Conservation (phyloP, 1,284 basidiomycete genomes). For the Hemileia vastatrix region DNA sequence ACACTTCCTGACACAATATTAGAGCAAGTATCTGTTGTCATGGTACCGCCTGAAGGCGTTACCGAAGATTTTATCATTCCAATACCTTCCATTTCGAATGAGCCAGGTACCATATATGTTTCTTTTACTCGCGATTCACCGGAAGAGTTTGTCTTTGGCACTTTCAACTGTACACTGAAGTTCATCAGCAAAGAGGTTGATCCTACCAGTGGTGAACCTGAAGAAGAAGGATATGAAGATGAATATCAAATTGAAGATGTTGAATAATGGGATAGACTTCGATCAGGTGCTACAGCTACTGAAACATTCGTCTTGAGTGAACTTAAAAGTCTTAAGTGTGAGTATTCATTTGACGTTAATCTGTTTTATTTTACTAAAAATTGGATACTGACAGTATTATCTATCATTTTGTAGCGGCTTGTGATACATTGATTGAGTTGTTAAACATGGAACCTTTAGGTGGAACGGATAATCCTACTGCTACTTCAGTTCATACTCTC, state of each 20-base stretch:
- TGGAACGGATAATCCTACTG: slow-evolving; percentile 69
- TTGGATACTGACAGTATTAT: too few species aligned
- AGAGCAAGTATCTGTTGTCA: slow-evolving; percentile 89
- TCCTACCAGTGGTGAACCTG: slow-evolving; percentile 88
- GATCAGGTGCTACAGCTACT: slow-evolving; percentile 61
- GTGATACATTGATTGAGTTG: slow-evolving; percentile 83
- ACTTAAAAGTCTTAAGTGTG: slow-evolving; percentile 86
- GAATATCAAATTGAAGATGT: slow-evolving; percentile 97
- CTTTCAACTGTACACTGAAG: slow-evolving; percentile 88
- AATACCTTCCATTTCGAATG: slow-evolving; percentile 38
- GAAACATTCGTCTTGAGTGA: slow-evolving; percentile 91
- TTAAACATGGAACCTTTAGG: slow-evolving; percentile 95
- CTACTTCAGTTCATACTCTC: slow-evolving; percentile 82
- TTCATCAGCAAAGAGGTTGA: slow-evolving; percentile 97
- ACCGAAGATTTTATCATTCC: slow-evolving; percentile 94
- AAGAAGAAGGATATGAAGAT: slow-evolving; percentile 96
- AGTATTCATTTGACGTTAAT: slow-evolving; percentile 35
- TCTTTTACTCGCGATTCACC: slow-evolving; percentile 78
- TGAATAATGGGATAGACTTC: slow-evolving; percentile 96
- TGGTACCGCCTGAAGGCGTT: slow-evolving; percentile 72
- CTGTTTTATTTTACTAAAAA: too few species aligned
- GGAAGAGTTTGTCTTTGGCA: slow-evolving; percentile 65
- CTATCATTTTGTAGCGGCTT: slow-evolving; percentile 62
- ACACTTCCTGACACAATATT: slow-evolving; percentile 97
- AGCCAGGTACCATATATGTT: slow-evolving; percentile 78